Percentiles rank a stretch among this genome's conserved stretches.
Conservation (phyloP, 257 asterid species). For the Galeopsis tetrahit region DNA sequence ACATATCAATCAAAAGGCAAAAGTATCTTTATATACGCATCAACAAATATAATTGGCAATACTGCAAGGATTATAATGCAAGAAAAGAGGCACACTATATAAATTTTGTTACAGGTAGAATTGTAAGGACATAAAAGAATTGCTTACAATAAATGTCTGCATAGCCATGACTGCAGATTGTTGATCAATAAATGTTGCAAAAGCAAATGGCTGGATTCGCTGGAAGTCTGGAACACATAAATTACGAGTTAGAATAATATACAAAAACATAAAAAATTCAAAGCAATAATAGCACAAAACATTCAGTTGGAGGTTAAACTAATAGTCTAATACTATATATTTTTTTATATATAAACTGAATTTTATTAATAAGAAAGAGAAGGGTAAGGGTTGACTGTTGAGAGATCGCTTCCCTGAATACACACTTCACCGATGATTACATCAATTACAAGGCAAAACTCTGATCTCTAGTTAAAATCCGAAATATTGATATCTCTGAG, state of each 20-base stretch:
- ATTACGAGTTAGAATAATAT: constrained; percentile 23
- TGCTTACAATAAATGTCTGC: constrained; percentile 84
- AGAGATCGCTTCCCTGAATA: no score
- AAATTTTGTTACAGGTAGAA: background rate
- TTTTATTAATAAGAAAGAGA: no score
- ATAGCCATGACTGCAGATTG: constrained; percentile 85
- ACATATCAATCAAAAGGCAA: no score
- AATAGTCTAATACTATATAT: background rate
- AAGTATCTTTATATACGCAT: background rate
- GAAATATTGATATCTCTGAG: no score
- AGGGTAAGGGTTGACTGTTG: no score
- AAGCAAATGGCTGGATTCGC: constrained; percentile 66
- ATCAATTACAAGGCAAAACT: no score
- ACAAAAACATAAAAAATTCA: constrained; percentile 6
- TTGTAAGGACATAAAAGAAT: constrained; percentile 5
- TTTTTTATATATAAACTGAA: no score
- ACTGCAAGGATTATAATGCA: background rate
- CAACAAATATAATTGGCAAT: background rate
- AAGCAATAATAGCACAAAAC: background rate
- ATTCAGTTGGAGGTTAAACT: background rate
- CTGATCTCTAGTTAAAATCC: no score
- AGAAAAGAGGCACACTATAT: background rate
- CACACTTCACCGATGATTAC: no score
- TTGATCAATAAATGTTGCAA: constrained; percentile 90
- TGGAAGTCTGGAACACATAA: constrained; percentile 44